These are phyloP conservation scores for Heimioporus sp. DNA, from an alignment of 768 basidiomycete genomes.

Conservation along the genomic window DNA sequence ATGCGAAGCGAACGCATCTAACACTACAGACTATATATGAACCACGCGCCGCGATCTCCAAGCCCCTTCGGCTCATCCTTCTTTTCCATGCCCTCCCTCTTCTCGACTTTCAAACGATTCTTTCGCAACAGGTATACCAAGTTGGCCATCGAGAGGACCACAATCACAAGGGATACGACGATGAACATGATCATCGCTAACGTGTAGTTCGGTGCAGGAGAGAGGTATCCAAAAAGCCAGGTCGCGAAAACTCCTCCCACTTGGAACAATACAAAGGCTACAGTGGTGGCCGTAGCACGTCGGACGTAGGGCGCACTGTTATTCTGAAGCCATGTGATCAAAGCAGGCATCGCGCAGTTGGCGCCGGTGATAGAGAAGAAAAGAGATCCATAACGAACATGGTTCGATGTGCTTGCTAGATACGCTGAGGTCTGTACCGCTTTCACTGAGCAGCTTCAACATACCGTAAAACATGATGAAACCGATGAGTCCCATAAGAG, in stretches of 20 bases:
- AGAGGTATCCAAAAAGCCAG: constrained; percentile 55
- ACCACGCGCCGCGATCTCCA: too few relatives aligned
- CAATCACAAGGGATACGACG: constrained; percentile 38
- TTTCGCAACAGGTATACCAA: constrained; percentile 39
- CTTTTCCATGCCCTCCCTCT: constrained; percentile 31
- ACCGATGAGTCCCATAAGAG: constrained; percentile 44
- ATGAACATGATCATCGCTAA: constrained; percentile 41
- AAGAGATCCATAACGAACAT: constrained; percentile 52
- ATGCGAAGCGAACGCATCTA: too few relatives aligned
- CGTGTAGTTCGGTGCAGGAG: constrained; percentile 47
- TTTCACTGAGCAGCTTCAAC: too few relatives aligned
- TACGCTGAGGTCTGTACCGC: too few relatives aligned
- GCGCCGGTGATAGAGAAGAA: constrained; percentile 55
- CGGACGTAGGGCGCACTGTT: too few relatives aligned
- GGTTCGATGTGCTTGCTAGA: constrained; percentile 33
- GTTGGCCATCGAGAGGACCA: constrained; percentile 37
- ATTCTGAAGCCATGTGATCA: too few relatives aligned
- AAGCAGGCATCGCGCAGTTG: too few relatives aligned
- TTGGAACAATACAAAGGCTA: constrained; percentile 53
- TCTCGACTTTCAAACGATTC: constrained; percentile 44
- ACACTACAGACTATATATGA: constrained; percentile 45
- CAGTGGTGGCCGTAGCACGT: constrained; percentile 56
- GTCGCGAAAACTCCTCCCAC: constrained; percentile 58
- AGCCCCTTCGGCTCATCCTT: constrained; percentile 49
- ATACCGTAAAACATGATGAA: constrained; percentile 54